phyloP scores from a whole-genome alignment of 345 rosid species.

The Salix viminalis region DNA sequence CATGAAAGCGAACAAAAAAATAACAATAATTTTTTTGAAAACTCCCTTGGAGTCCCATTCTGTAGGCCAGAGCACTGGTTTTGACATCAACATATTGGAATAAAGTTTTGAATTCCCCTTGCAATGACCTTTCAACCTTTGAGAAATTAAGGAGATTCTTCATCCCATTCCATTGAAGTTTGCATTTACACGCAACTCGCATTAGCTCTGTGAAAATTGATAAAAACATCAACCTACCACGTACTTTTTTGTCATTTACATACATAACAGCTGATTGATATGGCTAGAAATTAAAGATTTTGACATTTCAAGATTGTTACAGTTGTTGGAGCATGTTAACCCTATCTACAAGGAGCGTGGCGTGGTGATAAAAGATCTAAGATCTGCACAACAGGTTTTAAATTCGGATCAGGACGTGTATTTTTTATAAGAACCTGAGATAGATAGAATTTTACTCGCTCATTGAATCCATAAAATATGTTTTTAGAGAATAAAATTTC shows the following conservation, averaged over 20 bases:
- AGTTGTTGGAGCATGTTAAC: neutral
- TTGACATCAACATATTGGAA: conserved; percentile 7
- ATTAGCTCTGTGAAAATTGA: neutral
- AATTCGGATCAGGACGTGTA: accelerated
- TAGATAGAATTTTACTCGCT: too few species aligned
- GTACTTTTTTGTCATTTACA: neutral
- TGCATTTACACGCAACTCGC: conserved; percentile 19
- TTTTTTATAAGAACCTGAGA: too few species aligned
- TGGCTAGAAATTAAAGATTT: neutral
- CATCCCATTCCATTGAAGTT: neutral
- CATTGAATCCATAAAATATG: too few species aligned
- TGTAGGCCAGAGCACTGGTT: conserved; percentile 10
- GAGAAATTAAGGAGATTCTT: neutral
- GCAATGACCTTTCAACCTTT: neutral
- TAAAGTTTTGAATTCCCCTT: neutral
- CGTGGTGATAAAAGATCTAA: too few species aligned
- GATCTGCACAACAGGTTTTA: accelerated
- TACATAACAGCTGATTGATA: neutral
- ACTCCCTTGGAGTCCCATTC: conserved; percentile 1
- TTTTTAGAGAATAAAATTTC: too few species aligned
- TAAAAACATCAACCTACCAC: neutral
- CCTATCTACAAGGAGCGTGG: too few species aligned
- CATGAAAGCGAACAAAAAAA: conserved; percentile 5
- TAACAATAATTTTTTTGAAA: neutral
- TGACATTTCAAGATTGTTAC: neutral